Evolutionary conservation across 768 basidiomycete species (phyloP).

Genomic region (Tulasnella sp.): DNA sequence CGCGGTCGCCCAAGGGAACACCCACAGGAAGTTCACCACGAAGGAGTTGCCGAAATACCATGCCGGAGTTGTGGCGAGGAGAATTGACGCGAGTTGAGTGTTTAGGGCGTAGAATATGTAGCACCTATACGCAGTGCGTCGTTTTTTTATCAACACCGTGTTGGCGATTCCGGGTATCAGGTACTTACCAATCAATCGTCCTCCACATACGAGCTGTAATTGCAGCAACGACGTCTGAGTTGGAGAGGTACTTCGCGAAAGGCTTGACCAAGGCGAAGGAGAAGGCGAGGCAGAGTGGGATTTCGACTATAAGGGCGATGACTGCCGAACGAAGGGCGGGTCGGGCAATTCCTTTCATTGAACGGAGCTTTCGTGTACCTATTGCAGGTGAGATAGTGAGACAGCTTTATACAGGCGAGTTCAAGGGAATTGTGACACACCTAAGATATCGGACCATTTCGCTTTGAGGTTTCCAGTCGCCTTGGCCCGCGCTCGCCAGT

Average conservation of each 20-base stretch:
- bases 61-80: constrained; percentile 23
- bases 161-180: background rate
- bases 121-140: too few species aligned
- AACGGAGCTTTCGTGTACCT: background rate
- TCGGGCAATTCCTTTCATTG: constrained; percentile 14
- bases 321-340: constrained; percentile 21
- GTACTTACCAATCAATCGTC: constrained; percentile 19
- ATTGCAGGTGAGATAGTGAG: background rate
- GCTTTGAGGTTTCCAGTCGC: background rate
- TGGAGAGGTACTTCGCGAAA: constrained; percentile 23
- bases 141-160: too few species aligned
- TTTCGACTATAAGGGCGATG: constrained; percentile 24
- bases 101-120: constrained; percentile 25
- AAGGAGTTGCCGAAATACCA: constrained; percentile 26
- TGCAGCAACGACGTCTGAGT: constrained; percentile 20
- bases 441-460: constrained; percentile 8
- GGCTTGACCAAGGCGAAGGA: constrained; percentile 19
- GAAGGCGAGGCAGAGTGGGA: constrained; percentile 23
- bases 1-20: constrained; percentile 25
- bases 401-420: background rate
- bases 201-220: constrained; percentile 24
- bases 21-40: constrained; percentile 23
- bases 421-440: background rate
- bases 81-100: constrained; percentile 25
- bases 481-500: background rate